phyloP scores from a whole-genome alignment of 352 stramenopile genomes.

The Globisporangium carolinianum region DNA sequence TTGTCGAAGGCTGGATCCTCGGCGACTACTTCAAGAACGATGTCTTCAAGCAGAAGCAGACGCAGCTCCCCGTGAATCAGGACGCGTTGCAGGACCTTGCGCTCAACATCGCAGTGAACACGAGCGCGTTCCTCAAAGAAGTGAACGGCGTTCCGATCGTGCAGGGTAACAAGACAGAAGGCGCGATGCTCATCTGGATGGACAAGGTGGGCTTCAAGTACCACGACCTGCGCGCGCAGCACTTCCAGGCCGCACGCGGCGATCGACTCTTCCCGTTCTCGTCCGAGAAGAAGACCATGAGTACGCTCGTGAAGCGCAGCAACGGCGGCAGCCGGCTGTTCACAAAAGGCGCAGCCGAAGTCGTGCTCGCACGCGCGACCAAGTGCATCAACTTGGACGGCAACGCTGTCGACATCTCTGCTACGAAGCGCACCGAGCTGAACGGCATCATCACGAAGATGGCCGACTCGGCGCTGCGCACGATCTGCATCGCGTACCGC shows the following conservation, averaged over 20 bases:
- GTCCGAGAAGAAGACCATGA: constrained; percentile 83
- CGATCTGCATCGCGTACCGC: constrained; percentile 82
- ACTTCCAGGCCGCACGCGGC: constrained; percentile 43
- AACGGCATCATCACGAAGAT: constrained; percentile 68
- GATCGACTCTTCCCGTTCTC: constrained; percentile 74
- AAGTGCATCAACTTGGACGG: constrained; percentile 66
- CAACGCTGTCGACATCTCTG: constrained; percentile 38
- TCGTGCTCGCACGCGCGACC: constrained; percentile 50
- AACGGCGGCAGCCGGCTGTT: constrained; percentile 41
- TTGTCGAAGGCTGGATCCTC: constrained; percentile 87
- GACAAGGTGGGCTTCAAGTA: constrained; percentile 50
- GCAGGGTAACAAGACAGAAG: constrained; percentile 82
- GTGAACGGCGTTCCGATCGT: constrained; percentile 27
- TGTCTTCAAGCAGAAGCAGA: constrained; percentile 25
- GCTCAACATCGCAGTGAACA: constrained; percentile 64
- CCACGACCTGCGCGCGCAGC: constrained; percentile 42
- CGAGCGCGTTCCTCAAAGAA: constrained; percentile 67
- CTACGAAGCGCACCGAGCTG: constrained; percentile 60
- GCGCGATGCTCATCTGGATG: constrained; percentile 70
- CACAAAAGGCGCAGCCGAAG: constrained; percentile 72
- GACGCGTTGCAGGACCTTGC: constrained; percentile 35
- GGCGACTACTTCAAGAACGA: constrained; percentile 53
- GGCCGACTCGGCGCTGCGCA: constrained; percentile 78
- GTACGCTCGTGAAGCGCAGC: constrained; percentile 37
- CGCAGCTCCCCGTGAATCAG: constrained; percentile 28